Percentiles rank a stretch among this genome's conserved stretches.
Evolutionary conservation across 2,329 filamentous ascomycete genomes (phyloP).

Genomic region (Emmonsia crescens): DNA sequence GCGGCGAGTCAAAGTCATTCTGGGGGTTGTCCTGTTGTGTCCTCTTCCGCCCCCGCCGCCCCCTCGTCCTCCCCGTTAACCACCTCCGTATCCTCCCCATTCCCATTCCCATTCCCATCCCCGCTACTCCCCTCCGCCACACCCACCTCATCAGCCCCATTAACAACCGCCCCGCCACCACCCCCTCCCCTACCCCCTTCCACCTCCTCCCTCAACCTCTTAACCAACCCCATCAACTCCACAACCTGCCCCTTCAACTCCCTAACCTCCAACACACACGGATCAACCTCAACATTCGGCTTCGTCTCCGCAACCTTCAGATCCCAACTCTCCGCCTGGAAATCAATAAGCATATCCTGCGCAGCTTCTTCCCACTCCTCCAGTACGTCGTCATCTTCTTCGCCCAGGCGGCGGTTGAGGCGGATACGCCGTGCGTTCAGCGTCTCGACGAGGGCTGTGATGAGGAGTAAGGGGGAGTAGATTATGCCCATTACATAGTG

Average conservation of each 20-base stretch:
- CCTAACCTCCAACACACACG: slow-evolving; percentile 54
- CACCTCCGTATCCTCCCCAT: background rate
- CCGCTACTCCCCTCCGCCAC: background rate
- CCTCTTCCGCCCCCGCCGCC: background rate
- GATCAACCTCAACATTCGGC: slow-evolving; percentile 73
- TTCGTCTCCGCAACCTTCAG: slow-evolving; percentile 66
- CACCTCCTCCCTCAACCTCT: slow-evolving; percentile 39
- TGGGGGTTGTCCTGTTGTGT: background rate
- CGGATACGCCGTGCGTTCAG: slow-evolving; percentile 55
- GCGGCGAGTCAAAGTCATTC: background rate
- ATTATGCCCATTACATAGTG: slow-evolving; percentile 77
- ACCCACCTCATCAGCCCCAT: background rate
- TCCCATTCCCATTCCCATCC: background rate
- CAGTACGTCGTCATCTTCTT: slow-evolving; percentile 76
- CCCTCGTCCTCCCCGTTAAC: background rate
- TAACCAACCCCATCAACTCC: slow-evolving; percentile 53
- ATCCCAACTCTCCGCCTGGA: slow-evolving; percentile 71
- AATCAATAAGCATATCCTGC: slow-evolving; percentile 33
- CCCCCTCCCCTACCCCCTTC: background rate
- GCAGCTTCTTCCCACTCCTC: slow-evolving; percentile 89
- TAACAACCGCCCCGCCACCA: background rate
- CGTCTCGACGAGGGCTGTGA: slow-evolving; percentile 64
- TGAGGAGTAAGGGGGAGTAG: slow-evolving; percentile 71
- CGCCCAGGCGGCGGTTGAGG: slow-evolving; percentile 64
- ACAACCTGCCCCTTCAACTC: slow-evolving; percentile 43